Evolutionary conservation across 176 grass and related monocot species (phyloP), one percentile per base, ranked within the genome.

Genomic region (Carex myosuroides): DNA sequence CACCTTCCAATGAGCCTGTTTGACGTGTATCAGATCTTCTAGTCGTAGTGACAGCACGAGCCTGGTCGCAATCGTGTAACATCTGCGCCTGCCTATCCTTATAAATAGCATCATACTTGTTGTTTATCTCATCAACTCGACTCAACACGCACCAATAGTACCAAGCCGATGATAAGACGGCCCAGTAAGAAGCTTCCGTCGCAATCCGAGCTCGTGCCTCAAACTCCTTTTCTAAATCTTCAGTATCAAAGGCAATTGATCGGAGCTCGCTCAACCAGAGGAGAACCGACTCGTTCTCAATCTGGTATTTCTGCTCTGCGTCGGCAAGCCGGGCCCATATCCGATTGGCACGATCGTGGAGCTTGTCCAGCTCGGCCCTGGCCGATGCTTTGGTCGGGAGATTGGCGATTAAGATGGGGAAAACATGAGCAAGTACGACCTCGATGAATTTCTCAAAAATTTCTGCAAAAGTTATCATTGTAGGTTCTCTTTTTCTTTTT

Each of bases 231-330:
- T 79, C 13, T 14, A 88, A 21, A 68, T 88, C 73, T 1, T 88
- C 87, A 46, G 48, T 35, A 13, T 88, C 87, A n/a, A 71, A 80
- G 44, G 71, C 82, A 22, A 88, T 58, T 2, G 52, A 37, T 6
- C 81, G 21, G 52, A 88, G 87, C 48, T 88, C 82, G 50, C 70
- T 54, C 59, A 88, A 64, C 81, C 87, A 84, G 5, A 20, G 60
- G 52, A 64, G 87, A 46, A 88, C 87, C 0, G 61, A 6, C 2
- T 30, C 8, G n/a, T 57, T 54, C 73, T 80, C 64, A 22, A 88
- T 74, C 21, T 37, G 32, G 53, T 83, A 76, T 53, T 66, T 84
- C 64, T 88, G 63, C 32, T 85, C 83, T 18, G 82, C 87, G 11
- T 88, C 87, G 1, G 6, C 69, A 11, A 81, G 83, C 55, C 56